phyloP scores from a whole-genome alignment of 176 grass and related monocot species.

The Oryza meyeriana region DNA sequence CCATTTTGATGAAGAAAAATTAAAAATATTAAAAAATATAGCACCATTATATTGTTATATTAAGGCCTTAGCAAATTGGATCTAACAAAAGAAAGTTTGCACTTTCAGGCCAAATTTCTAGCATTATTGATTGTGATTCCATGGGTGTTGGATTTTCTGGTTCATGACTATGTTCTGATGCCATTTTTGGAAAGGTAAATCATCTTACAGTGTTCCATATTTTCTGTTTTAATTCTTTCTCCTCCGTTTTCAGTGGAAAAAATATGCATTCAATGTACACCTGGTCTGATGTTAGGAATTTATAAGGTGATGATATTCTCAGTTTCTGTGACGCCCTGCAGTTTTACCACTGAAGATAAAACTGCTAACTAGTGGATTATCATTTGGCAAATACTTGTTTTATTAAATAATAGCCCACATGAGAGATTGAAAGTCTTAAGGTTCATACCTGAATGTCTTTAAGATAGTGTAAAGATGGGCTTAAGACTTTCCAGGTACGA shows the following conservation, averaged over 20 bases:
- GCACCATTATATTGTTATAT: background rate
- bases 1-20: background rate
- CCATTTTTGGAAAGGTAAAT: slow-evolving; percentile 95
- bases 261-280: background rate
- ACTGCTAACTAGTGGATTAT: too few species aligned
- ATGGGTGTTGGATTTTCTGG: slow-evolving; percentile 64
- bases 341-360: too few species aligned
- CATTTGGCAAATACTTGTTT: too few species aligned
- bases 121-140: slow-evolving; percentile 74
- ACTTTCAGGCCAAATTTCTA: slow-evolving; percentile 85
- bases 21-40: background rate
- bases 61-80: background rate
- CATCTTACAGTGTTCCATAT: background rate
- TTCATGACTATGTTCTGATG: slow-evolving; percentile 98
- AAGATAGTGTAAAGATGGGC: too few species aligned
- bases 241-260: background rate
- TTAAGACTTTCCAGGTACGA: too few species aligned
- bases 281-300: background rate
- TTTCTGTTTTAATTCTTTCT: background rate
- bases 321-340: too few species aligned
- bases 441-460: too few species aligned
- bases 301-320: slow-evolving; percentile 3
- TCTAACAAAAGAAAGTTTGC: background rate
- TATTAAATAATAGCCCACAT: too few species aligned
- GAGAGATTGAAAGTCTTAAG: too few species aligned